Evolutionary conservation across 1,139 yeast species (phyloP), one percentile per base, ranked within the genome.

Genomic region (Barnettozyma hawaiiensis): DNA sequence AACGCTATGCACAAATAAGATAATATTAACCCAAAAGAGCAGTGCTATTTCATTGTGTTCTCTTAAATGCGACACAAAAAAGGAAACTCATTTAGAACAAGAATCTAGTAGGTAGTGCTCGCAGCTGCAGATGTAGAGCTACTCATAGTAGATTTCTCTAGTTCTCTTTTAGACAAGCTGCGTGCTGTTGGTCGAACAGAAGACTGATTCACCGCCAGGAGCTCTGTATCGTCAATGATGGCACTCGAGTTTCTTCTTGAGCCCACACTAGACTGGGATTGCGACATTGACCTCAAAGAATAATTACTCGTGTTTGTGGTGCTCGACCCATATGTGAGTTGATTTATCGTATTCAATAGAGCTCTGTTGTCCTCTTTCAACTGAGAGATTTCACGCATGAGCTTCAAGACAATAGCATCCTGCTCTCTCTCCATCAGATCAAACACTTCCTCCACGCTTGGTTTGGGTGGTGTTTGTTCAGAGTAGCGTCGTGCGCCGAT

Each of bases 361-460:
- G 45, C 39, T 34, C 57, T 66, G 51, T 77, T 78, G 47, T 79
- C 85, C 29, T 72, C 75, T 49, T 71, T 75, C 46, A 79, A 61
- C 9, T 48, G 48, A 20, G 70, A 70, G 31, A 79, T 78, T 51
- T 79, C 84, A 50, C 70, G 70, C 73, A 78, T 71, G 33, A 79
- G 59, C 52, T 70, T 75, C 48, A 78, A 61, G 8, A 78, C 85
- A 29, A 78, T 75, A 3, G 81, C 82, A 52, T 80, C 86, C 55
- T 80, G 85, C 55, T 80, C 85, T 45, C 78, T 70, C 55, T 80
- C 86, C 84, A 80, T 77, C 44, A 73, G 64, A 57, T 78, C 81
- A 38, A 79, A 71, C 31, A 75, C 68, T 47, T 75, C 76, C 37
- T 73, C 81, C 24, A 63, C 63, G 24, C 61, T 57, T 21, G 60